Evolutionary conservation across 1,284 basidiomycete genomes (phyloP), one percentile per base, ranked within the genome.

Genomic region (Leccinum ponderosum): DNA sequence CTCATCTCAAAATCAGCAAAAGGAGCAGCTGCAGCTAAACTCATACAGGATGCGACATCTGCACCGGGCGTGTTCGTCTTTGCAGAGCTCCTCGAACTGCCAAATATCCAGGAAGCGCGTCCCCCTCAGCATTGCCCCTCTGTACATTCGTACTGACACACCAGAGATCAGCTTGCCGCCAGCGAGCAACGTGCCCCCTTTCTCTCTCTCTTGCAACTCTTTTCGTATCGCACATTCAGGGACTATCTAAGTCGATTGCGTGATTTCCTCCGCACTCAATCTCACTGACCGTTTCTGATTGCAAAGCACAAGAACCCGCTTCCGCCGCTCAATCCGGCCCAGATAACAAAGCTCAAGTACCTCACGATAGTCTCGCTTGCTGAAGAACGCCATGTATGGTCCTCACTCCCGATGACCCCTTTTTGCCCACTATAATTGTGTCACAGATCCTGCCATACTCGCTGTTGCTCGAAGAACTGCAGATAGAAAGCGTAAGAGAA

Each of bases 51-150:
- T 73, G 95, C 89, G 58, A 95, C 91, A 35, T 84, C 92, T 42
- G 92, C 95, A 0, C 87, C 89, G 6, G 95, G 95, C 15, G 89
- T 96, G 47, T 97, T 93, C 74, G 90, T 94, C 60, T 98, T 98
- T 69, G 84, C 87, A 1, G 95, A 98, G 76, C 79, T 98, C 59
- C 78, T 98, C 51, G 90, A 94, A 48, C 75, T 91, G 29, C 84
- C 89, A 0, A 93, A 89, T 67, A 90, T 98, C 53, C 86, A 90
- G 70, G 90, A 95, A 77, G 95, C 93, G 68, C 64, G 80, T 67
- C 53, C 3, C 6, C 7, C 35, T 39, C 58, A 15, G 35, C 42
- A 8, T 29, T 44, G 20, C 17, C 48, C 11, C 3, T 27, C 14
- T 15, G 29, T 33, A 2, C 29, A n/a, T 15, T 11, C 42, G 6